Evolutionary conservation across 2,329 filamentous ascomycete genomes (phyloP), one percentile per base, ranked within the genome.

Genomic region (Pseudodiploospora longispora): DNA sequence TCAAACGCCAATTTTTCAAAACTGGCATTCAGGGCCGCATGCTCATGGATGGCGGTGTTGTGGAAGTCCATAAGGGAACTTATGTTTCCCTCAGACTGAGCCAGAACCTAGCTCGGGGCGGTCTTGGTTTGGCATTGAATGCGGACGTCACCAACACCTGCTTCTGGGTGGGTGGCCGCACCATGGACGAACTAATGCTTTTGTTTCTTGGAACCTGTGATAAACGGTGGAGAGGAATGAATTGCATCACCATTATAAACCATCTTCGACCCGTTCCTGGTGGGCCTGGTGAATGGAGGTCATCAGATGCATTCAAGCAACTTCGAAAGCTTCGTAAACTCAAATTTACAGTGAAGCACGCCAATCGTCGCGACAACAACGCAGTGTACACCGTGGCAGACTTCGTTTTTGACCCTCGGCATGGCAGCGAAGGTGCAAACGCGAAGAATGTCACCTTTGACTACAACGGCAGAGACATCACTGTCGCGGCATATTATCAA

Each of bases 111-210:
- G 32, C 48, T n/a, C 58, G 75, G 57, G 65, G 69, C 2, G 73
- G 77, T 30, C 75, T 78, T 28, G 79, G 78, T 6, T 72, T 97
- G 5, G 80, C 85, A 0, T 69, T 98, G 59, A 97, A 96, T 54
- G 80, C 95, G 8, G 91, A 98, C 56, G 85, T 95, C 30, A 84
- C 90, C 45, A 95, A 97, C 59, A 86, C 87, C 0, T 86, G 85
- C 9, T 98, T 98, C 67, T 97, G 87, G 84, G 74, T 64, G 1
- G 62, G 57, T 0, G 50, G 58, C 2, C 63, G 68, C 38, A 58
- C 57, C 1, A 41, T 77, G 4, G 64, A 67, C 12, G 53, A 64
- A 3, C 45, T 75, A 3, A 45, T 55, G 38, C 56, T 62, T 59
- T 58, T 64, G 42, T 64, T 61, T 19, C 52, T 63, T 36, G 60